A percentile compares a stretch with the other conserved stretches of the same genome.
These are phyloP conservation scores for Oryza rufipogon DNA, from an alignment of 176 grass and related monocot species.

Conservation along the genomic window DNA sequence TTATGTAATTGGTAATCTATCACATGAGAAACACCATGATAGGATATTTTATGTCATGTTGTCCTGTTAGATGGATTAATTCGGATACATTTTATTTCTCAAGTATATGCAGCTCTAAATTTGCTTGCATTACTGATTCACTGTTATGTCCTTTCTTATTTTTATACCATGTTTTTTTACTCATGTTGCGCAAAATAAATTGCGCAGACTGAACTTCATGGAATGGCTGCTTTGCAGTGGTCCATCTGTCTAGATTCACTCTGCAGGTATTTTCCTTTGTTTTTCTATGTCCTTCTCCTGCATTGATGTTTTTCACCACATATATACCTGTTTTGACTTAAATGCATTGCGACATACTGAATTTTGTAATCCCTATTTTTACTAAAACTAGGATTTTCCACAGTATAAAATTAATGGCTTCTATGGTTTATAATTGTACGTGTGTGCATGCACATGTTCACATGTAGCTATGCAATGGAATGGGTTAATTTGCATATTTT, in stretches of 20 bases:
- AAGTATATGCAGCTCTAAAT: background rate
- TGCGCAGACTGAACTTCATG: conserved; percentile 85
- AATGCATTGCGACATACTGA: background rate
- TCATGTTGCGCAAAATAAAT: conserved; percentile 35
- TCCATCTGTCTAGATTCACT: conserved; percentile 95
- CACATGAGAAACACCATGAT: background rate
- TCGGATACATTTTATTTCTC: conserved; percentile 22
- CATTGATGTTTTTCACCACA: background rate
- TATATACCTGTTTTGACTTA: background rate
- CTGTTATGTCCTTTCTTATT: background rate
- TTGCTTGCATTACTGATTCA: conserved; percentile 16
- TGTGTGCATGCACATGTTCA: background rate
- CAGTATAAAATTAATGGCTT: background rate
- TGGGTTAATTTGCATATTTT: background rate
- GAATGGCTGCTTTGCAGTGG: conserved; percentile 87
- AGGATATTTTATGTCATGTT: background rate
- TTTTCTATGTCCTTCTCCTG: background rate
- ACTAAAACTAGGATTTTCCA: background rate
- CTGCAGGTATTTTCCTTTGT: conserved; percentile 57
- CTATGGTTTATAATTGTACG: background rate
- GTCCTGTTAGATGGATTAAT: conserved; percentile 1
- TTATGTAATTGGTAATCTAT: background rate
- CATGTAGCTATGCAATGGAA: conserved; percentile 17
- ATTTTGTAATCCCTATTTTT: background rate
- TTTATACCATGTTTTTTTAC: conserved; percentile 29